A percentile compares a stretch with the other conserved stretches of the same genome.
Evolutionary conservation across 805 yeast genomes (phyloP).

Genomic region (Zygoascus biomembranicola): DNA sequence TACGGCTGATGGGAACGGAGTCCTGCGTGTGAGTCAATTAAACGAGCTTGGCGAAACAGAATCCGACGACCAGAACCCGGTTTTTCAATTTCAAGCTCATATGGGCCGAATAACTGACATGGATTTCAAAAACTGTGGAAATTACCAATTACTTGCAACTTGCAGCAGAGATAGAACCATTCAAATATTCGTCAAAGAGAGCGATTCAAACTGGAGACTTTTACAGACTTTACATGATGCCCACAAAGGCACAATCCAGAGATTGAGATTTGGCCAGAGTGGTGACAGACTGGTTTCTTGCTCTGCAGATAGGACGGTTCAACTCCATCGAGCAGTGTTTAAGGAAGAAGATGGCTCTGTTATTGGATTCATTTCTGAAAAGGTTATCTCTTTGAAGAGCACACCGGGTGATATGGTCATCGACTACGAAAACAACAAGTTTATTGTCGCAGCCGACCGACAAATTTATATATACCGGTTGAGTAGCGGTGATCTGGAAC

Average conservation of each 20-base stretch:
- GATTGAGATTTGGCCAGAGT: conserved; percentile 26
- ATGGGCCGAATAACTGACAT: conserved; percentile 16
- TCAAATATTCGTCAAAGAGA: conserved; percentile 37
- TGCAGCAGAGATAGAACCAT: conserved; percentile 54
- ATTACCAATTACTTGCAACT: conserved; percentile 12
- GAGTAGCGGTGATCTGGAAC: conserved; percentile 27
- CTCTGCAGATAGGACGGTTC: conserved; percentile 54
- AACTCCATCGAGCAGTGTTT: conserved; percentile 37
- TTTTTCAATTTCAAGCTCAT: conserved; percentile 14
- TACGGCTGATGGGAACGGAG: neutral
- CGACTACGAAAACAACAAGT: conserved; percentile 14
- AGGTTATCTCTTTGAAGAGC: conserved; percentile 42
- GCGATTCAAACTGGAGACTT: conserved; percentile 37
- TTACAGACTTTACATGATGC: conserved; percentile 47
- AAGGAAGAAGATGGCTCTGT: conserved; percentile 16
- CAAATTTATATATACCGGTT: conserved; percentile 35
- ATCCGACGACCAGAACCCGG: neutral
- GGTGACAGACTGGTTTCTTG: conserved; percentile 38
- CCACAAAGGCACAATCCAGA: conserved; percentile 47
- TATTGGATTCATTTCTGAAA: conserved; percentile 31
- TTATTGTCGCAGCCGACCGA: conserved; percentile 48
- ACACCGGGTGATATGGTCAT: conserved; percentile 26
- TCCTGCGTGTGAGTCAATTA: conserved; percentile 1
- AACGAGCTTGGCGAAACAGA: neutral
- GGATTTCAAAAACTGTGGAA: conserved; percentile 4